These are phyloP conservation scores for Lactarius sanguifluus DNA, from an alignment of 768 basidiomycete genomes.

Conservation along the genomic window DNA sequence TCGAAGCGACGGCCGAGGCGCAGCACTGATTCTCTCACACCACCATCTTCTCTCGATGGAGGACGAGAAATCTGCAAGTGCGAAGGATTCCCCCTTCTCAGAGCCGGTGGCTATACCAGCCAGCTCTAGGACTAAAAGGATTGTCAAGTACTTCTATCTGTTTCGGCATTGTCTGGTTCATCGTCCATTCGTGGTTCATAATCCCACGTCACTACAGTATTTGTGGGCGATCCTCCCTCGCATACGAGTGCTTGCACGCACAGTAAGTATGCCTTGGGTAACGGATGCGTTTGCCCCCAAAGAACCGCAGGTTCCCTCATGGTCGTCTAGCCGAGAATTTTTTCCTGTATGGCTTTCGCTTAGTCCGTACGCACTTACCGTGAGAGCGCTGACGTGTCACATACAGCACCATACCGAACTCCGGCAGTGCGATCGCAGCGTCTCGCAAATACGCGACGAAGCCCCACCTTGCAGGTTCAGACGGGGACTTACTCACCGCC, in stretches of 20 bases:
- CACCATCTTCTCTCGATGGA: slow-evolving; percentile 6
- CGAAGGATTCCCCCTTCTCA: neutral
- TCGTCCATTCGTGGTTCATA: slow-evolving; percentile 22
- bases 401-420: slow-evolving; percentile 50
- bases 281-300: slow-evolving; percentile 30
- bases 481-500: slow-evolving; percentile 58
- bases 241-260: neutral
- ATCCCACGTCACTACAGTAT: neutral
- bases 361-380: neutral
- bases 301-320: slow-evolving; percentile 31
- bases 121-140: neutral
- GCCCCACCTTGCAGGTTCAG: slow-evolving; percentile 63
- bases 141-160: slow-evolving; percentile 18
- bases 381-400: neutral
- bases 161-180: slow-evolving; percentile 19
- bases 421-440: slow-evolving; percentile 48
- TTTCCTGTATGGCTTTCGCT: slow-evolving; percentile 42
- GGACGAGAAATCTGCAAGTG: slow-evolving; percentile 6
- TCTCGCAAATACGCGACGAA: slow-evolving; percentile 53
- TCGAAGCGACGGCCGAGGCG: neutral
- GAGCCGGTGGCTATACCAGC: neutral
- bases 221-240: neutral
- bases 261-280: slow-evolving; percentile 17
- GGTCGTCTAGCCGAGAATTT: slow-evolving; percentile 44
- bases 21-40: neutral